Evolutionary conservation across 768 basidiomycete genomes (phyloP).

Genomic region (Porphyrellus cyaneotinctus): DNA sequence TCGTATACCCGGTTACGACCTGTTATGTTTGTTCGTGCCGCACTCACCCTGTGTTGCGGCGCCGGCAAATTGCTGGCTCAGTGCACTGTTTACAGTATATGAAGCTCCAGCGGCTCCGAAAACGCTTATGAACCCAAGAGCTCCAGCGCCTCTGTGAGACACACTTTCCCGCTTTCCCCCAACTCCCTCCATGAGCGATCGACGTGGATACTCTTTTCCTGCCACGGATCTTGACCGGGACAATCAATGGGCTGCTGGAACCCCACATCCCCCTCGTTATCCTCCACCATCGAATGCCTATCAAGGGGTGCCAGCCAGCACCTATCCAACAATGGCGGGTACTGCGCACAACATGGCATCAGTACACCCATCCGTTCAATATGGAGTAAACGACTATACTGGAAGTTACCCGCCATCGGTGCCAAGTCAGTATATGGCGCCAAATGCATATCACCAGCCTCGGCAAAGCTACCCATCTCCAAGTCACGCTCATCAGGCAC

Average conservation of each 20-base stretch:
- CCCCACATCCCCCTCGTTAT: constrained; percentile 25
- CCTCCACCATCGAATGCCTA: constrained; percentile 20
- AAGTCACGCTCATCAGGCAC: constrained; percentile 31
- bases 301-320: constrained; percentile 11
- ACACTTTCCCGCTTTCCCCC: constrained; percentile 5
- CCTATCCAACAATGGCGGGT: constrained; percentile 18
- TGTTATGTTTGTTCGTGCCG: constrained; percentile 29
- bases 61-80: constrained; percentile 30
- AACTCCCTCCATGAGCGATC: constrained; percentile 24
- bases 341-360: constrained; percentile 19
- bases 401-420: constrained; percentile 11
- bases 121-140: constrained; percentile 32
- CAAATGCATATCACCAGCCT: constrained; percentile 20
- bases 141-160: constrained; percentile 5
- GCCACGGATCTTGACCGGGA: constrained; percentile 13
- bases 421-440: constrained; percentile 21
- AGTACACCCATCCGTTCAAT: constrained; percentile 19
- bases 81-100: constrained; percentile 26
- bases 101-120: constrained; percentile 29
- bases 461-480: constrained; percentile 27
- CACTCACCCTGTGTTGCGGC: constrained; percentile 30
- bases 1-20: constrained; percentile 27
- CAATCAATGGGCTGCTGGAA: constrained; percentile 22
- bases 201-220: constrained; percentile 30
- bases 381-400: constrained; percentile 23